These are phyloP conservation scores for Triangularia setosa DNA, from an alignment of 2,329 filamentous ascomycete genomes.

Conservation along the genomic window DNA sequence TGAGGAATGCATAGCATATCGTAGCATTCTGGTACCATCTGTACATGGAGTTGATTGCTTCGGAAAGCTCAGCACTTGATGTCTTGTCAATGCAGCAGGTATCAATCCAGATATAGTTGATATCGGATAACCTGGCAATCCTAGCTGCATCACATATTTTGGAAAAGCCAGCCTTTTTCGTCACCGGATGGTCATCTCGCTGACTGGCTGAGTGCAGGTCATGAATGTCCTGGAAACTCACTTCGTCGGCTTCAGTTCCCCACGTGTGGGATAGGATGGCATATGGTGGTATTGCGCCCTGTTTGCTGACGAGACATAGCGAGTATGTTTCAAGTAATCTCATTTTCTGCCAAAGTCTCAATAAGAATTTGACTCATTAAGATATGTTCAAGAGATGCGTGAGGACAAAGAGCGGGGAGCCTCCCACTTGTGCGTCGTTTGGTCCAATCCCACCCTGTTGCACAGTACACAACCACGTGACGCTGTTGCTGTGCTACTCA, in stretches of 20 bases:
- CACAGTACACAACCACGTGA: neutral
- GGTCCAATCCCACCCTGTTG: neutral
- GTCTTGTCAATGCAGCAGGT: slow-evolving; percentile 15
- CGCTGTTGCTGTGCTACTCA: too few species aligned
- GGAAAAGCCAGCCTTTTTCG: neutral
- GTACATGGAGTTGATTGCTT: slow-evolving; percentile 16
- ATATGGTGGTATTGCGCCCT: slow-evolving; percentile 3
- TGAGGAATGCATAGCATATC: slow-evolving; percentile 12
- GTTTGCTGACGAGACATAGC: neutral
- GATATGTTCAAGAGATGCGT: neutral
- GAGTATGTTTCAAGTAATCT: neutral
- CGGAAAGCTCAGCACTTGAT: slow-evolving; percentile 10
- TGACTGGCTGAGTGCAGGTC: neutral
- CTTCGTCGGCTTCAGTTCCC: slow-evolving; percentile 6
- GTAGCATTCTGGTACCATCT: slow-evolving; percentile 5
- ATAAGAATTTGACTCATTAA: too few species aligned
- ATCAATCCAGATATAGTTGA: slow-evolving; percentile 9
- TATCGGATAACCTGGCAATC: neutral
- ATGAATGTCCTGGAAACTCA: slow-evolving; percentile 6
- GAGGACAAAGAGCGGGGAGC: neutral
- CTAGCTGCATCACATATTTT: neutral
- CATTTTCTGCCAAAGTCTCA: neutral
- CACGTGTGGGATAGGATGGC: slow-evolving; percentile 14
- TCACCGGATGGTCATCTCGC: neutral
- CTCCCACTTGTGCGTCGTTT: neutral